Evolutionary conservation across 176 grass and related monocot species (phyloP).

Genomic region (Typha latifolia): DNA sequence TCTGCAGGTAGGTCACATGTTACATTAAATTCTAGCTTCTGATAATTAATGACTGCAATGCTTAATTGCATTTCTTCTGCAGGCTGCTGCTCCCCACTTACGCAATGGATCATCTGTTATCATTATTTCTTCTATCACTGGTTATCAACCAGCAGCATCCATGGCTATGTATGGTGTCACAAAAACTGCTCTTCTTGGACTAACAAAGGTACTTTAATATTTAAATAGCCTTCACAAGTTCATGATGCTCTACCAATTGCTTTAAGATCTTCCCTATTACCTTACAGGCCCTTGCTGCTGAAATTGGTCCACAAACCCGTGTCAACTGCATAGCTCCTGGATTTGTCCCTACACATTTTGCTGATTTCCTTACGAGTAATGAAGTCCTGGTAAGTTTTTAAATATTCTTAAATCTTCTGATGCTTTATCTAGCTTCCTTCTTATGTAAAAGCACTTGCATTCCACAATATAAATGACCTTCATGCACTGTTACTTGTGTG

Average conservation of each 20-base stretch:
- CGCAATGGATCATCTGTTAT: conserved; percentile 81
- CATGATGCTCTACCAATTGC: not conserved
- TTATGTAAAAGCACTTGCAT: not conserved
- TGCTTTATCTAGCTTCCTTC: not conserved
- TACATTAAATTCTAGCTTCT: conserved; percentile 6
- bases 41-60: not conserved
- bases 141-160: conserved; percentile 58
- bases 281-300: conserved; percentile 70
- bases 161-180: conserved; percentile 93
- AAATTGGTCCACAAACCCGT: conserved; percentile 83
- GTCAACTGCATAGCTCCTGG: conserved; percentile 98
- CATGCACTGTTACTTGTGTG: no score
- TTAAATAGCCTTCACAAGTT: not conserved
- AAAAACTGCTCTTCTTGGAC: conserved; percentile 90
- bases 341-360: conserved; percentile 93
- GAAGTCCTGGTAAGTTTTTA: conserved; percentile 59
- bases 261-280: not conserved
- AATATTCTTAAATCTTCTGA: not conserved
- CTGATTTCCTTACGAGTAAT: conserved; percentile 68
- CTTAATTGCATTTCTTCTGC: conserved; percentile 6
- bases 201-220: conserved; percentile 60
- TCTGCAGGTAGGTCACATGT: conserved; percentile 45
- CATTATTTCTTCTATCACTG: conserved; percentile 75
- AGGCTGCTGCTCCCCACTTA: conserved; percentile 59
- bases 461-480: no score